Evolutionary conservation across 345 rosid species (phyloP).

Genomic region (Passiflora organensis): DNA sequence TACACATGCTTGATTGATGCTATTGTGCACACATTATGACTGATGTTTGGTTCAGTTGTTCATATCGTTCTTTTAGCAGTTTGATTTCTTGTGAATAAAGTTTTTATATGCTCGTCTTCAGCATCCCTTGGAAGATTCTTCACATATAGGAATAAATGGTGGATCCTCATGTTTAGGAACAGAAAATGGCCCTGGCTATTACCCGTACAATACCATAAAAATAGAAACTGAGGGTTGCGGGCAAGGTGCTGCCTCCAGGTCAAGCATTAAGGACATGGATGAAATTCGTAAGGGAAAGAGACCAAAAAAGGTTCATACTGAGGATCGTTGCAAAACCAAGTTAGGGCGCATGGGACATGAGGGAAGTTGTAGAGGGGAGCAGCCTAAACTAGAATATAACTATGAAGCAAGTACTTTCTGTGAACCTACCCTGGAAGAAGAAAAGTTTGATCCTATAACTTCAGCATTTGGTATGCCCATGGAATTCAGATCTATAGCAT

Average conservation of each 20-base stretch:
- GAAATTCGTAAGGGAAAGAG: conserved; percentile 56
- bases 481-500: conserved; percentile 35
- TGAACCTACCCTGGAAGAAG: conserved; percentile 42
- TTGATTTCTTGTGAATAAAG: not conserved
- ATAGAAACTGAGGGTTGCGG: conserved; percentile 38
- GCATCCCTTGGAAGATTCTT: conserved; percentile 20
- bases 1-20: not conserved
- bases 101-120: conserved; percentile 6
- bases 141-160: conserved; percentile 19
- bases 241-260: conserved; percentile 19
- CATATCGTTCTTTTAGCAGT: not conserved
- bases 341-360: conserved; percentile 11
- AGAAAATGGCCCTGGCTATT: conserved; percentile 18
- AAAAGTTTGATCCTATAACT: conserved; percentile 31
- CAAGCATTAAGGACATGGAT: conserved; percentile 17
- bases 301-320: conserved; percentile 50
- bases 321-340: conserved; percentile 27
- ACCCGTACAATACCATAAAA: conserved; percentile 23
- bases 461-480: conserved; percentile 20
- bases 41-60: not conserved
- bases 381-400: conserved; percentile 47
- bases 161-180: conserved; percentile 20
- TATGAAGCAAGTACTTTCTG: conserved; percentile 39
- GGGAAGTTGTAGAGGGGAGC: conserved; percentile 47
- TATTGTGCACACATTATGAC: not conserved